Conservation (phyloP, 2,329 filamentous ascomycete genomes). For the Basipetospora sp. region DNA sequence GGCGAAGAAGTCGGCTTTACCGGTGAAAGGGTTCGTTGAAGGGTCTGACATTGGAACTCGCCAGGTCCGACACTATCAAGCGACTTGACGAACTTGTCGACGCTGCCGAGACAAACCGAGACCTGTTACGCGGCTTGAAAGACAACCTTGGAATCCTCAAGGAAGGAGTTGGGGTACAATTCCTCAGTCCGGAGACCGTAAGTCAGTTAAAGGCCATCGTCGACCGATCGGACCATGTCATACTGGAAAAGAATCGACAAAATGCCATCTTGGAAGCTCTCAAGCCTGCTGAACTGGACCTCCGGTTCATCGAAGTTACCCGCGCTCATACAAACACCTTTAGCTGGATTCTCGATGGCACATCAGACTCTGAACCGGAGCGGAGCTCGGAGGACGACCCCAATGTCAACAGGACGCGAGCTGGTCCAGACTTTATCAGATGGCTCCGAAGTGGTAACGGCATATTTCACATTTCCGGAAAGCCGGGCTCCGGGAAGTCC, state of each 20-base stretch:
- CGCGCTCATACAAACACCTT: neutral
- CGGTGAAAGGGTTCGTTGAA: too few relatives aligned
- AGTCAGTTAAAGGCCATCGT: neutral
- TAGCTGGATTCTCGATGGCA: neutral
- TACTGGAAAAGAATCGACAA: neutral
- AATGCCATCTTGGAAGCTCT: neutral
- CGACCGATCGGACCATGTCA: neutral
- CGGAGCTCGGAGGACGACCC: neutral
- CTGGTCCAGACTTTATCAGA: constrained; percentile 2
- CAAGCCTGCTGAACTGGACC: neutral
- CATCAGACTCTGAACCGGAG: too few relatives aligned
- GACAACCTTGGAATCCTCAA: neutral
- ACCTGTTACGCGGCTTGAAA: neutral
- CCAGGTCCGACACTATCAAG: too few relatives aligned
- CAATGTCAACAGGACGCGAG: neutral
- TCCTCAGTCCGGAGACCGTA: neutral
- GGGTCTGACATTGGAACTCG: too few relatives aligned
- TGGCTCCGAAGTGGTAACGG: constrained; percentile 15
- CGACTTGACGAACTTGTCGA: too few relatives aligned
- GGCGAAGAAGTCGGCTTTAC: too few relatives aligned
- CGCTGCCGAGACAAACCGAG: too few relatives aligned
- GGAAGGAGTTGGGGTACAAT: neutral
- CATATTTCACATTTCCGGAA: constrained; percentile 23
- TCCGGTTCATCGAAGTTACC: neutral
- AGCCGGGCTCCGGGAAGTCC: constrained; percentile 27